Evolutionary conservation across 2,329 filamentous ascomycete genomes (phyloP).

Genomic region (Arthrobotrys sphaeroides): DNA sequence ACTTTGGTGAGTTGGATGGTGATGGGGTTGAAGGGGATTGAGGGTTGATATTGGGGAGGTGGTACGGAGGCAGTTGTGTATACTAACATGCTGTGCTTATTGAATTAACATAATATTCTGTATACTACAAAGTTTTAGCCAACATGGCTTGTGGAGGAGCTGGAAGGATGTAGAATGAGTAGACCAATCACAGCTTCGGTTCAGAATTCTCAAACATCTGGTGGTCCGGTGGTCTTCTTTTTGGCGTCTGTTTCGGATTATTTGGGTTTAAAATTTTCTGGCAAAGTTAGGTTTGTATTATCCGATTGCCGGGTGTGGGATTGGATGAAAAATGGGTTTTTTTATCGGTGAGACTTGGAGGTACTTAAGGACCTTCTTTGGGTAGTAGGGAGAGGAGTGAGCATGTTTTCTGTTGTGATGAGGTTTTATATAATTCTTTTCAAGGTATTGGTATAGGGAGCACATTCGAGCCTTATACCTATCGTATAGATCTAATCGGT

Average conservation of each 20-base stretch:
- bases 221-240: background rate
- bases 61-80: background rate
- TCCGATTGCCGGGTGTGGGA: slow-evolving; percentile 30
- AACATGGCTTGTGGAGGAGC: slow-evolving; percentile 3
- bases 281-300: slow-evolving; percentile 11
- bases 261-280: no score
- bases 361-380: no score
- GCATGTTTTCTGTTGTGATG: no score
- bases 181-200: slow-evolving; percentile 23
- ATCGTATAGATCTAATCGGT: background rate
- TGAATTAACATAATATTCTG: no score
- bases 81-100: no score
- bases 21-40: no score
- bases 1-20: no score
- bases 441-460: background rate
- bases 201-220: background rate
- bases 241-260: background rate
- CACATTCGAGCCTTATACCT: slow-evolving; percentile 22
- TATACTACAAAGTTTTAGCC: slow-evolving; percentile 40
- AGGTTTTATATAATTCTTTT: background rate
- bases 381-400: background rate
- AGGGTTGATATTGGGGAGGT: no score
- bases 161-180: background rate
- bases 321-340: slow-evolving; percentile 38
- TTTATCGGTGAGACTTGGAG: slow-evolving; percentile 1